phyloP scores from a whole-genome alignment of 768 basidiomycete species.

The Xanthoconium stramineum region DNA sequence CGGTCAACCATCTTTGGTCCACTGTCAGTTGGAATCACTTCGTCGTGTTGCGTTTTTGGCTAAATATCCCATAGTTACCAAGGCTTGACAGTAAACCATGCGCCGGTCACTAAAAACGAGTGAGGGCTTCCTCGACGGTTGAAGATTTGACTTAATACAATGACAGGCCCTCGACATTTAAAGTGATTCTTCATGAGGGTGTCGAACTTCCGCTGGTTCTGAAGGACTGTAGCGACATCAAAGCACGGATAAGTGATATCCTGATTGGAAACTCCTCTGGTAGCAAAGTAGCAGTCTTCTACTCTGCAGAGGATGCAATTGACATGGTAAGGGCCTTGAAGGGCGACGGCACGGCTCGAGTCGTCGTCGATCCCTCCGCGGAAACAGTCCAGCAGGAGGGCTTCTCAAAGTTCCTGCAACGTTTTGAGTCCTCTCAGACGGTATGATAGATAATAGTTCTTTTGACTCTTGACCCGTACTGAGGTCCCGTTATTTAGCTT shows the following conservation, averaged over 20 bases:
- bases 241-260: conserved; percentile 36
- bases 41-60: not conserved
- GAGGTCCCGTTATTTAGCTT: conserved; percentile 41
- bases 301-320: conserved; percentile 43
- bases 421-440: conserved; percentile 51
- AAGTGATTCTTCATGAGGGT: conserved; percentile 48
- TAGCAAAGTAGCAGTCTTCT: conserved; percentile 61
- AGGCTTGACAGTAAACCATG: conserved; percentile 11
- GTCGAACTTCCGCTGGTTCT: conserved; percentile 51
- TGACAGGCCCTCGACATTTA: conserved; percentile 34
- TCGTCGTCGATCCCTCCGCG: conserved; percentile 39
- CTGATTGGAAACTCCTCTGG: conserved; percentile 34
- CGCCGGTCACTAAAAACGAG: conserved; percentile 10
- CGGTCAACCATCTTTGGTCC: conserved; percentile 66
- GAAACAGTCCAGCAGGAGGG: conserved; percentile 41
- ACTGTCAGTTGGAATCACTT: conserved; percentile 41
- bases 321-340: conserved; percentile 53
- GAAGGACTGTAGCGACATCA: conserved; percentile 35
- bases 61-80: conserved; percentile 25
- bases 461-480: not conserved
- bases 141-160: conserved; percentile 2
- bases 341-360: conserved; percentile 48
- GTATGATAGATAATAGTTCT: conserved; percentile 34
- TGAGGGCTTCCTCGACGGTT: conserved; percentile 10
- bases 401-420: conserved; percentile 48